Evolutionary conservation across 2,329 filamentous ascomycete species (phyloP), one percentile per base, ranked within the genome.

Genomic region (Sporothrix humicola): DNA sequence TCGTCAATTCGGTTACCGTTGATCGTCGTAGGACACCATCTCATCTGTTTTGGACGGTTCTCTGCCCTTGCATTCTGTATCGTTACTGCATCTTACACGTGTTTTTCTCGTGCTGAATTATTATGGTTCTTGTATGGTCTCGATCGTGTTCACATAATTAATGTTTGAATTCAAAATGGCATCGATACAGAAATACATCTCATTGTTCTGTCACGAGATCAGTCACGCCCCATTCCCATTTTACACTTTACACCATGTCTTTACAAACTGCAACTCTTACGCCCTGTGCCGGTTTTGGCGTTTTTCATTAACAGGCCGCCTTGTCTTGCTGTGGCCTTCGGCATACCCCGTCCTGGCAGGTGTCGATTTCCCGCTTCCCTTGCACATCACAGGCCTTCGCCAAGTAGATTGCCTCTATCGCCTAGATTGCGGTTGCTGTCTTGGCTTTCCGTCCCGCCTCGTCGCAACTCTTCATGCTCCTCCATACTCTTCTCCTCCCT

Each of bases 291-390:
- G 50, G 44, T 44, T 13, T 26, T 70, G 8, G 10, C 17, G 17
- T 56, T 8, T 26, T 50, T 61, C 1, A 50, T 61, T 50, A 61
- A n/a, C 12, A 37, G 44, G 23, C 69, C 44, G 69, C 37, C 7
- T 10, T 59, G 44, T 44, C 42, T 61, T 52, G 31, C 69, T 71
- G 56, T 50, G 42, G 69, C 54, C 37, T 23, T 71, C 56, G 69
- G 69, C 54, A 50, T 71, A 31, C 69, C 13, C 46, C 42, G 56
- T 66, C 46, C 69, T 48, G 20, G n/a, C 23, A 7, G 42, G 3
- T 58, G 37, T 58, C 3, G 50, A 70, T 20, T 17, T 46, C 68
- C 68, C 68, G 68, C 68, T 70, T 42, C 68, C 31, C 31, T 70
- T 50, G 46, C 37, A 20, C 66, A 54, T 69, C 66, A 69, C 66